These are phyloP conservation scores for Eutrema japonicum DNA, from an alignment of 345 rosid genomes.

Conservation along the genomic window DNA sequence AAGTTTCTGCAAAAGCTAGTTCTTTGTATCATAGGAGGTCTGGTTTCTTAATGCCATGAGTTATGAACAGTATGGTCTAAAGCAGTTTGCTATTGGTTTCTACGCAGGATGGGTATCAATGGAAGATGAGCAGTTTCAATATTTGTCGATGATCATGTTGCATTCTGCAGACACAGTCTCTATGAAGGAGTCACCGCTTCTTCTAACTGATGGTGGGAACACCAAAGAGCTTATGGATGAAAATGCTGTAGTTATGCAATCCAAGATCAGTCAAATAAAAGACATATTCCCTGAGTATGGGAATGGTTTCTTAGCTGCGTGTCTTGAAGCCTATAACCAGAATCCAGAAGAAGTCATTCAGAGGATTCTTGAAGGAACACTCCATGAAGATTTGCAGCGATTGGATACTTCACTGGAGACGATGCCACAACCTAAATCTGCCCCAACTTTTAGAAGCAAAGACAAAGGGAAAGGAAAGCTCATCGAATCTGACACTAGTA, in stretches of 20 bases:
- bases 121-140: constrained; percentile 83
- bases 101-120: constrained; percentile 79
- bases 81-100: constrained; percentile 28
- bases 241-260: constrained; percentile 69
- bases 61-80: constrained; percentile 19
- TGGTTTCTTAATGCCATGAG: constrained; percentile 20
- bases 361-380: constrained; percentile 89
- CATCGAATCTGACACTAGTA: constrained; percentile 49
- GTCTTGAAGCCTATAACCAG: constrained; percentile 89
- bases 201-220: constrained; percentile 43
- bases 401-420: constrained; percentile 71
- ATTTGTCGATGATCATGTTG: constrained; percentile 68
- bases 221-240: constrained; percentile 60
- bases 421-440: constrained; percentile 58
- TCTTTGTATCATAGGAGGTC: background rate
- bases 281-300: constrained; percentile 94
- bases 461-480: constrained; percentile 89
- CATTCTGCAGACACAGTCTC: constrained; percentile 42
- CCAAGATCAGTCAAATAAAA: constrained; percentile 87
- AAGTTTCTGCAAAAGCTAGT: background rate
- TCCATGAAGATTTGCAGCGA: constrained; percentile 71
- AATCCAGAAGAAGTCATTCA: constrained; percentile 96
- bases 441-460: constrained; percentile 49
- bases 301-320: constrained; percentile 74
- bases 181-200: constrained; percentile 44